Evolutionary conservation across 495 filamentous ascomycete species (phyloP), one percentile per base, ranked within the genome.

Genomic region (Amorphotheca resinae): DNA sequence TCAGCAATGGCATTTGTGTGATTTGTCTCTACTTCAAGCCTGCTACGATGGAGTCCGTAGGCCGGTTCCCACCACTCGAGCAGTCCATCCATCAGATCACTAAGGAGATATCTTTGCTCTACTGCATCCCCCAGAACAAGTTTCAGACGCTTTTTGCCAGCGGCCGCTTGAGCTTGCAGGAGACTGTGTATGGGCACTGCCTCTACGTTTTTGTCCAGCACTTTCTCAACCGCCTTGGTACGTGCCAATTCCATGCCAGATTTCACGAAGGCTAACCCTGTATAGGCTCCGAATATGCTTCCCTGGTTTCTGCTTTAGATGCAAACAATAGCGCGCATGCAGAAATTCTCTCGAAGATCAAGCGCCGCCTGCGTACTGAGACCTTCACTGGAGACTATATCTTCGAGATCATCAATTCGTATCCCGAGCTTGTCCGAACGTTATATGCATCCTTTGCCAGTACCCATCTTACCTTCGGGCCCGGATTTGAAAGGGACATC

Each of bases 341-440:
- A 1, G 88, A 95, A 63, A 76, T 95, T 55, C 74, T 98, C 25
- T 83, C 85, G 12, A 95, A 93, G 65, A 80, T 98, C 61, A 96
- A 96, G 75, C 85, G 87, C 53, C 81, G 91, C 39, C 74, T 98
- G 38, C 81, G 91, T 49, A 88, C 83, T 1, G 93, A 98, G 62
- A 98, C 91, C 0, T 98, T 98, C 62, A 98, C 91, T 1, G 81
- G 88, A 6, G 93, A 93, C 58, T 98, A 96, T 59, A 95, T 98
- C 52, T 77, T 85, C 12, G 88, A 96, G 65, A 95, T 96, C 60
- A 94, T 96, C 66, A 79, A 78, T 61, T 80, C 83, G 38, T 87
- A 96, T 61, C 89, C 91, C 0, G 78, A 82, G 20, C 69, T 98
- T 18, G 77, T 98, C 45, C 82, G 89, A 45, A 77, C 81, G 38